Conservation (phyloP, 2,329 filamentous ascomycete species). For the Pseudocercospora vitis region DNA sequence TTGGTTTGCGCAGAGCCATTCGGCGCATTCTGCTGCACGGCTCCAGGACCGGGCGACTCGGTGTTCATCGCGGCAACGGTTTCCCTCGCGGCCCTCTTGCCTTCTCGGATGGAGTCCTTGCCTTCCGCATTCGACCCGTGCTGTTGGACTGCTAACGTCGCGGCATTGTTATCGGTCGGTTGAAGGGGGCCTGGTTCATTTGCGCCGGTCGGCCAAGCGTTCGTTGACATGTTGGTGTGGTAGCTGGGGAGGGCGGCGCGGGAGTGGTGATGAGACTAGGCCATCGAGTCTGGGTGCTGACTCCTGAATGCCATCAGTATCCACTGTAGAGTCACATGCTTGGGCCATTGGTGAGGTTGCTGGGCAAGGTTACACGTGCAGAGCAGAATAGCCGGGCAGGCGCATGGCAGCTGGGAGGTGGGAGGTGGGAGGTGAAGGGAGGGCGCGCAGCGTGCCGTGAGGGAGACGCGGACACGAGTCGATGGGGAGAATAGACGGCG, state of each 20-base stretch:
- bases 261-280: not conserved
- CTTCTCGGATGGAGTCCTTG: constrained; percentile 54
- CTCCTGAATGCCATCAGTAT: constrained; percentile 11
- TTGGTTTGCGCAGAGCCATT: constrained; percentile 43
- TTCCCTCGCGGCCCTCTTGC: constrained; percentile 61
- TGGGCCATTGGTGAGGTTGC: constrained; percentile 2
- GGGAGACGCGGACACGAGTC: no score
- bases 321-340: not conserved
- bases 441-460: no score
- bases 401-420: not conserved
- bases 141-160: constrained; percentile 22
- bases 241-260: not conserved
- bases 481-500: no score
- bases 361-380: constrained; percentile 1
- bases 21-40: constrained; percentile 7
- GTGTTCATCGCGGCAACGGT: constrained; percentile 54
- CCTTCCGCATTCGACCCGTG: constrained; percentile 25
- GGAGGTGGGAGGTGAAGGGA: no score
- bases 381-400: not conserved
- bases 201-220: constrained; percentile 17
- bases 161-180: constrained; percentile 24
- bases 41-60: constrained; percentile 36
- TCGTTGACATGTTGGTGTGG: constrained; percentile 15
- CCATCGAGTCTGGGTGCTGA: constrained; percentile 14
- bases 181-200: constrained; percentile 28